Evolutionary conservation across 345 rosid species (phyloP), one percentile per base, ranked within the genome.

Genomic region (Moringa oleifera): DNA sequence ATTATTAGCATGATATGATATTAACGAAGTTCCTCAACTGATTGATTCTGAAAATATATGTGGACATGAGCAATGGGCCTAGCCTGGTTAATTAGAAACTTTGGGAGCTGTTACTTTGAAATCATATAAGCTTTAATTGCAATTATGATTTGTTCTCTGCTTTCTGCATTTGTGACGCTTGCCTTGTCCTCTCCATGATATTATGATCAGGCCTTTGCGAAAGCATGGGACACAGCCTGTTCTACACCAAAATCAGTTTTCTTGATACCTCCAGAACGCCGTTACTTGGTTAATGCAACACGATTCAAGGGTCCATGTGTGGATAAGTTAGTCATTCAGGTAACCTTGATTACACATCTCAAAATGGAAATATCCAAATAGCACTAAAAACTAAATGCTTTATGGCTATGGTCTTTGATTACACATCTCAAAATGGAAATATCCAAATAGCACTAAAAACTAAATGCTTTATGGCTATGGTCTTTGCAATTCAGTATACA

Each of bases 301-400:
- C 83, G 70, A 75, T 91, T 94, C 65, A 79, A 62, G 63, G 99
- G 99, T 47, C 97, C 99, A 1, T 94, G 99, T 80, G 79, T 74
- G 36, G 91, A 81, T 57, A 82, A 55, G 58, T 71, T 91, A 68
- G 64, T 85, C 63, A 75, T 94, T 67, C 97, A 91, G 96, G 97
- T 94, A 76, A 62, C 41, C 10, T 64, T 12, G 22, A 22, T 24
- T 2, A n/a, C 41, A 24, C 17, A 10, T 24, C 18, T 20, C 47
- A 15, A 1, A n/a, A n/a, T n/a, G n/a, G n/a, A n/a, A n/a, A 15
- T 5, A 41, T 41, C 17, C 47, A 41, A 41, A 15, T 41, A 41
- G 13, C 17, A 41, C 9, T 7, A n/a, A n/a, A n/a, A 41, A 47
- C 0, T 11, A 21, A 1, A 12, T 53, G 20, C 47, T 41, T 41